A percentile compares a stretch with the other conserved stretches of the same genome.
Conservation (phyloP, 805 yeast genomes). For the Hanseniaspora lindneri region DNA sequence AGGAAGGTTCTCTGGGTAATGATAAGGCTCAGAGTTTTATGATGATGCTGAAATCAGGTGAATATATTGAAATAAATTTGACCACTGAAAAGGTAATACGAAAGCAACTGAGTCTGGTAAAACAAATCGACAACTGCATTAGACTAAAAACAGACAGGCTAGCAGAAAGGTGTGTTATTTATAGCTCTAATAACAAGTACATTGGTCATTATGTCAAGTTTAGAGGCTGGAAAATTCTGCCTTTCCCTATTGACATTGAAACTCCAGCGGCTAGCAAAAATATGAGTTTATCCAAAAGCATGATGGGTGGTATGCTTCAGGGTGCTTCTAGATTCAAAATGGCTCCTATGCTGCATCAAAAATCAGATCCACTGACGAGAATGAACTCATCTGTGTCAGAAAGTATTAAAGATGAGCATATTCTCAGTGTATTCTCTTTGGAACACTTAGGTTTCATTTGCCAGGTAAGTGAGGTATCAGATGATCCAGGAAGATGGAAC, state of each 20-base stretch:
- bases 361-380: conserved; percentile 6
- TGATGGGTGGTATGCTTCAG: neutral
- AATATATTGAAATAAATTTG: conserved; percentile 8
- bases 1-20: conserved; percentile 10
- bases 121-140: conserved; percentile 10
- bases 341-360: conserved; percentile 12
- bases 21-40: conserved; percentile 5
- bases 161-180: conserved; percentile 14
- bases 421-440: conserved; percentile 3
- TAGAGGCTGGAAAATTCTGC: conserved; percentile 14
- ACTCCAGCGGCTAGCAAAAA: neutral
- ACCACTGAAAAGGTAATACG: neutral
- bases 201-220: conserved; percentile 15
- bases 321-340: neutral
- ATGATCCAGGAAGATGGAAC: neutral
- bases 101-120: conserved; percentile 2
- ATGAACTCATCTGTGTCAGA: neutral
- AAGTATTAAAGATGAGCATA: neutral
- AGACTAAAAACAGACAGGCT: conserved; percentile 11
- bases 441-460: conserved; percentile 11
- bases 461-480: conserved; percentile 1
- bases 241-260: conserved; percentile 10
- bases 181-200: conserved; percentile 2
- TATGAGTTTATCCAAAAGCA: neutral
- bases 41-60: conserved; percentile 4